Conservation (phyloP, 2,329 filamentous ascomycete species). For the Neonectria punicea region DNA sequence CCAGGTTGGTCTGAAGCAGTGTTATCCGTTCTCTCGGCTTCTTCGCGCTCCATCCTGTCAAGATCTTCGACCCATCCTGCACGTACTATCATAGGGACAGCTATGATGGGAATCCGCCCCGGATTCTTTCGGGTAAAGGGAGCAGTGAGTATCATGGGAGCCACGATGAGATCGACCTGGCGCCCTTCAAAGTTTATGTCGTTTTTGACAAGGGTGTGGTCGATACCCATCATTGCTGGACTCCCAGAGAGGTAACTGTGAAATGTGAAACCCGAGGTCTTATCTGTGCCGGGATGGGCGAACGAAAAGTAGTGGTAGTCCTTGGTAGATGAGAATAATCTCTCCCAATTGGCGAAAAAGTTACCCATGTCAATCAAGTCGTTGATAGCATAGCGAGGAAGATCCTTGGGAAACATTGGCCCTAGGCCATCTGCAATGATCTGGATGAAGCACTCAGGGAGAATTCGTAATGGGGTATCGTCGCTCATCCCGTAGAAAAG, state of each 20-base stretch:
- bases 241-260: background rate
- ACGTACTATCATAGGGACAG: background rate
- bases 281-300: background rate
- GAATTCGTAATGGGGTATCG: background rate
- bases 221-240: background rate
- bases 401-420: background rate
- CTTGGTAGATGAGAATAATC: background rate
- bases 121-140: too few species aligned
- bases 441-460: background rate
- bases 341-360: background rate
- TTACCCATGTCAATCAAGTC: fast-evolving
- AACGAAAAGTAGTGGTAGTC: background rate
- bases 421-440: background rate
- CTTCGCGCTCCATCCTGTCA: background rate
- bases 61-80: background rate
- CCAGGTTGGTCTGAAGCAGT: too few species aligned
- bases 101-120: background rate
- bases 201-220: too few species aligned
- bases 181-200: background rate
- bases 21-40: background rate
- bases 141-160: background rate
- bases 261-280: background rate
- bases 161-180: background rate
- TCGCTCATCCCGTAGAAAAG: background rate
- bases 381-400: background rate